A percentile compares a stretch with the other conserved stretches of the same genome.
These are phyloP conservation scores for Seminavis robusta DNA, from an alignment of 108 stramenopile species.

Conservation along the genomic window DNA sequence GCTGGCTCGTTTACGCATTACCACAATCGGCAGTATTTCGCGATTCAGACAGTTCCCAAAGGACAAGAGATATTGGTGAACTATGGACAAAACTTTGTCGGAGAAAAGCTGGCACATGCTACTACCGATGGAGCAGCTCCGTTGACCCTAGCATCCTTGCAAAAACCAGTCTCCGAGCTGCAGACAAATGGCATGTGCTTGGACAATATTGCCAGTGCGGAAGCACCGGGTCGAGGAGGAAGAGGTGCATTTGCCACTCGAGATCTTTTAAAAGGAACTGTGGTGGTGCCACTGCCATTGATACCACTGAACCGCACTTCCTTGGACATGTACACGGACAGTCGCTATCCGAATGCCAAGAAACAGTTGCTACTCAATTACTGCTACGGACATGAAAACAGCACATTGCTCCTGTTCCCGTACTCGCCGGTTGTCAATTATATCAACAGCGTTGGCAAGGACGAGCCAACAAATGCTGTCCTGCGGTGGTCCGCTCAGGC, in stretches of 20 bases:
- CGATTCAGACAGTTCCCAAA: too few species aligned
- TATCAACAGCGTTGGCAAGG: constrained; percentile 53
- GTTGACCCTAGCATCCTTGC: too few species aligned
- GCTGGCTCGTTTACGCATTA: constrained; percentile 56
- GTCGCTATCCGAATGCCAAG: not conserved
- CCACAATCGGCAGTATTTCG: too few species aligned
- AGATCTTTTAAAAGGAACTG: constrained; percentile 7
- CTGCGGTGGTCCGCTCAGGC: not conserved
- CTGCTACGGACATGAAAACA: constrained; percentile 37
- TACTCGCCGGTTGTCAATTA: constrained; percentile 34
- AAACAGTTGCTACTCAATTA: constrained; percentile 50
- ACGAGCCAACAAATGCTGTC: not conserved
- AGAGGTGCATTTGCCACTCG: constrained; percentile 32
- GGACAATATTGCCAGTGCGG: constrained; percentile 24
- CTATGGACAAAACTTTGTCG: constrained; percentile 1
- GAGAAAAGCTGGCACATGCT: too few species aligned
- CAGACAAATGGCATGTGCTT: constrained; percentile 34
- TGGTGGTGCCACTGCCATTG: constrained; percentile 25
- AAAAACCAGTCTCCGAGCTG: too few species aligned
- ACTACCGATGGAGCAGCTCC: too few species aligned
- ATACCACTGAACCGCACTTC: not conserved
- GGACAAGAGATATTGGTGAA: too few species aligned
- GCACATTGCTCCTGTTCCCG: constrained; percentile 47
- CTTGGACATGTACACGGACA: constrained; percentile 1
- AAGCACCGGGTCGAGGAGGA: constrained; percentile 11